phyloP scores from a whole-genome alignment of 2,329 filamentous ascomycete species.

The Talaromyces amestolkiae region DNA sequence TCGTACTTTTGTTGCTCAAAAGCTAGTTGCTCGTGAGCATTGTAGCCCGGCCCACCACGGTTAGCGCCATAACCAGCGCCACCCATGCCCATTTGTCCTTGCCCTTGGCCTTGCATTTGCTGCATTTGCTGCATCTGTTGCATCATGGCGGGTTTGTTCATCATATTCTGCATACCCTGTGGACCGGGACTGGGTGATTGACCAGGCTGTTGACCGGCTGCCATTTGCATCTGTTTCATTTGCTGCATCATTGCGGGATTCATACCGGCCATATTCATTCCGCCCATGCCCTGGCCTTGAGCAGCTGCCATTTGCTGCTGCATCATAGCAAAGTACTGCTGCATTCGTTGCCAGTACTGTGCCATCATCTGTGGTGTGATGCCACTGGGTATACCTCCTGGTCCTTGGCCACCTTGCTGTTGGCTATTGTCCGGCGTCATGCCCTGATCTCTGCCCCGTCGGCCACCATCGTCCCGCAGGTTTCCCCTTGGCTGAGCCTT shows the following conservation, averaged over 20 bases:
- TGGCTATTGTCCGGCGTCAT: conserved; percentile 37
- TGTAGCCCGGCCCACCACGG: conserved; percentile 56
- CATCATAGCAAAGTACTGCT: conserved; percentile 94
- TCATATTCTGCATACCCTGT: conserved; percentile 53
- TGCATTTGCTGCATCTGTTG: conserved; percentile 68
- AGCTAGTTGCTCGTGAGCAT: conserved; percentile 68
- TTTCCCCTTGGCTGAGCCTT: conserved; percentile 95
- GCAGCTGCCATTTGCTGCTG: conserved; percentile 76
- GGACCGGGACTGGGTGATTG: conserved; percentile 50
- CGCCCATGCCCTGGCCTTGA: conserved; percentile 43
- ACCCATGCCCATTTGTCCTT: conserved; percentile 31
- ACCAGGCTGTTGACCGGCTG: conserved; percentile 38
- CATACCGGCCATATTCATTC: conserved; percentile 59
- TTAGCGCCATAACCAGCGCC: conserved; percentile 39
- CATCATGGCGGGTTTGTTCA: conserved; percentile 69
- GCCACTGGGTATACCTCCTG: conserved; percentile 50
- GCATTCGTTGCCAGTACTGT: conserved; percentile 97
- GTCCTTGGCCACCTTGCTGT: conserved; percentile 47
- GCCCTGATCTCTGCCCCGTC: conserved; percentile 41
- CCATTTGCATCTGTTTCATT: conserved; percentile 61
- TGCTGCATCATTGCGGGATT: conserved; percentile 75
- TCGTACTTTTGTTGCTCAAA: conserved; percentile 80
- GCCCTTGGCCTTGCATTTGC: conserved; percentile 43
- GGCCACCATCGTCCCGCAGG: conserved; percentile 71
- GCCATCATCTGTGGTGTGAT: conserved; percentile 98